Percentiles rank a stretch among this genome's conserved stretches.
phyloP scores from a whole-genome alignment of 2,329 filamentous ascomycete species.

The Trichophyton schoenleinii region DNA sequence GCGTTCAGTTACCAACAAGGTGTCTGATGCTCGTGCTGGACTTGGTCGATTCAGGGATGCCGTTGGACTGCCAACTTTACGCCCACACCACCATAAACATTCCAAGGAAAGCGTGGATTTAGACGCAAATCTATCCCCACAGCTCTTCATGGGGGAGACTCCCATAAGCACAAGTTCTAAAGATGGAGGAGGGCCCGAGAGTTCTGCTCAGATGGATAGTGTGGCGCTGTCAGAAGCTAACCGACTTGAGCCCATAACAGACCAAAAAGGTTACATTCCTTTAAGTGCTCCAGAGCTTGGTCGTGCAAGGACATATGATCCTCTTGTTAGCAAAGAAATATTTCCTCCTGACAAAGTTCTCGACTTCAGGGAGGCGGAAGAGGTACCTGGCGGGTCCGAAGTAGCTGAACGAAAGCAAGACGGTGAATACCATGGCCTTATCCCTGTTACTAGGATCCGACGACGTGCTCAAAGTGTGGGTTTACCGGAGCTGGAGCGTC shows the following conservation, averaged over 20 bases:
- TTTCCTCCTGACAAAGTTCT: neutral
- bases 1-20: conserved; percentile 66
- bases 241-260: neutral
- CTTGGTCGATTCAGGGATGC: conserved; percentile 77
- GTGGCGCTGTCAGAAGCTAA: neutral
- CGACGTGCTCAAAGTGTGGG: conserved; percentile 28
- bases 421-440: neutral
- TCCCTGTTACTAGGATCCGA: conserved; percentile 14
- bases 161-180: neutral
- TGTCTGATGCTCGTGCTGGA: conserved; percentile 69
- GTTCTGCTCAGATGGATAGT: neutral
- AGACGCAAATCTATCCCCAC: conserved; percentile 8
- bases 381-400: neutral
- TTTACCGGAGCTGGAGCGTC: conserved; percentile 17
- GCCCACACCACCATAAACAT: conserved; percentile 30
- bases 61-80: conserved; percentile 44
- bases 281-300: neutral
- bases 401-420: neutral
- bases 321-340: neutral
- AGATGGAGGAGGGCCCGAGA: neutral
- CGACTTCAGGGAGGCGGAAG: neutral
- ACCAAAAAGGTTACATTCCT: neutral
- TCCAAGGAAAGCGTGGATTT: conserved; percentile 25
- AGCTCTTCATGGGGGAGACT: neutral
- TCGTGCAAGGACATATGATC: neutral